Evolutionary conservation across 192 early-diverging fungal species (phyloP), one percentile per base, ranked within the genome.

Genomic region (Gonapodya sp.): DNA sequence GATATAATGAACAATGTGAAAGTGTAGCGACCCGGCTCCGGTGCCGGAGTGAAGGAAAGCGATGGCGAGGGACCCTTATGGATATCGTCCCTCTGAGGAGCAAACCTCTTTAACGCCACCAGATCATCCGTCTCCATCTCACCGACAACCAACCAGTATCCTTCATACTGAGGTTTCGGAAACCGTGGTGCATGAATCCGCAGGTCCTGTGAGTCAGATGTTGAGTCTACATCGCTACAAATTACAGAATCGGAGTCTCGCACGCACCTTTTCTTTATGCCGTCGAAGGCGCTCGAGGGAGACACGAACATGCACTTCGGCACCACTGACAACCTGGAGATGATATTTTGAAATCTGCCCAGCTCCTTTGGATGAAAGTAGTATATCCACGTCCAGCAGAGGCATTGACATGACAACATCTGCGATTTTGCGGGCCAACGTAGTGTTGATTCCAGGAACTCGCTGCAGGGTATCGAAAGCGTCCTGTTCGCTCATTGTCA

Each of bases 111-210:
- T 79, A 97, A 73, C 0, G 92, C 94, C 74, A 97, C 73, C 73
- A 98, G 81, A 74, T 93, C 93, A 72, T 94, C 89, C 0, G 80
- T 73, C 36, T 81, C 83, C 0, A 34, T 85, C 74, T 96, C 89
- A 0, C 92, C 96, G 2, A 98, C 84, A 2, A 97, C 87, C 1
- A 95, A 81, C 94, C 94, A 99, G 95, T 95, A 99, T 0, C 94
- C 93, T 82, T 99, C 96, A 84, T 92, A 94, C 83, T 98, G 96
- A 1, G 90, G 86, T 82, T 98, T 97, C 24, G 96, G 94, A 82
- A 98, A 99, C 80, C 88, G 83, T 30, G 95, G 95, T 30, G 94
- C 89, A 80, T 93, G 87, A n/a, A 95, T 91, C 30, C 90, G 90
- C 0, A 91, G 91, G 31, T 73, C 79, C 80, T 81, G n/a, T n/a